Conservation (phyloP, 2,329 filamentous ascomycete genomes). For the Pseudogymnoascus sp. region DNA sequence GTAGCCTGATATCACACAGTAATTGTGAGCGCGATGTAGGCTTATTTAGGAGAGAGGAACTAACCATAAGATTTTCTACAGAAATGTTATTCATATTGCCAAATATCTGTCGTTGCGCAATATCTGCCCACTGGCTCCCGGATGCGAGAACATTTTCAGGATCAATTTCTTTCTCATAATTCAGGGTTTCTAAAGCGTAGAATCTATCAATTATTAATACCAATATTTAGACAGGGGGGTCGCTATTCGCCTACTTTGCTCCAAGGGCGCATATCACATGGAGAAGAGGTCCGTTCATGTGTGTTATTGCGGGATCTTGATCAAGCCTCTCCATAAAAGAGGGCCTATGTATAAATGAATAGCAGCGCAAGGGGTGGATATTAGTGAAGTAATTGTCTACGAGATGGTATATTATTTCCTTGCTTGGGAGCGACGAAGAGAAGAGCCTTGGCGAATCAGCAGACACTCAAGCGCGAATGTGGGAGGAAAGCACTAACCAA, state of each 20-base stretch:
- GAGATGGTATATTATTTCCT: constrained; percentile 2
- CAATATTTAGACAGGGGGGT: neutral
- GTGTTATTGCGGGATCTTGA: constrained; percentile 16
- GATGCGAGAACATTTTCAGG: neutral
- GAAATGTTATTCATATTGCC: constrained; percentile 8
- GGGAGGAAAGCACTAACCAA: neutral
- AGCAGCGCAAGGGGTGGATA: constrained; percentile 25
- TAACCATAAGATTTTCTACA: constrained; percentile 10
- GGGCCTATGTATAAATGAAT: constrained; percentile 25
- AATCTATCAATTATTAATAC: constrained; percentile 5
- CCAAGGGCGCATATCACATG: constrained; percentile 24
- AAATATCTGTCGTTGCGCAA: constrained; percentile 4
- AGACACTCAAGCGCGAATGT: neutral
- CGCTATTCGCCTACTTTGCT: constrained; percentile 18
- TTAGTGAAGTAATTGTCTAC: constrained; percentile 26
- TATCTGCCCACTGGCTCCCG: constrained; percentile 10
- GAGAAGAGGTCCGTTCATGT: constrained; percentile 20
- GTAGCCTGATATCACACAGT: constrained; percentile 18
- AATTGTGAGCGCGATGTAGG: neutral
- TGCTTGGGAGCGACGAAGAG: neutral
- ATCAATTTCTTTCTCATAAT: neutral
- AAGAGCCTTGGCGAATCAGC: constrained; percentile 8
- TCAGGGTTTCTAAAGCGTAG: neutral
- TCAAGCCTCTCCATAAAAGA: constrained; percentile 25
- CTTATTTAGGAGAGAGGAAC: neutral